phyloP scores from a whole-genome alignment of 2,329 filamentous ascomycete species.

The Fusarium redolens region DNA sequence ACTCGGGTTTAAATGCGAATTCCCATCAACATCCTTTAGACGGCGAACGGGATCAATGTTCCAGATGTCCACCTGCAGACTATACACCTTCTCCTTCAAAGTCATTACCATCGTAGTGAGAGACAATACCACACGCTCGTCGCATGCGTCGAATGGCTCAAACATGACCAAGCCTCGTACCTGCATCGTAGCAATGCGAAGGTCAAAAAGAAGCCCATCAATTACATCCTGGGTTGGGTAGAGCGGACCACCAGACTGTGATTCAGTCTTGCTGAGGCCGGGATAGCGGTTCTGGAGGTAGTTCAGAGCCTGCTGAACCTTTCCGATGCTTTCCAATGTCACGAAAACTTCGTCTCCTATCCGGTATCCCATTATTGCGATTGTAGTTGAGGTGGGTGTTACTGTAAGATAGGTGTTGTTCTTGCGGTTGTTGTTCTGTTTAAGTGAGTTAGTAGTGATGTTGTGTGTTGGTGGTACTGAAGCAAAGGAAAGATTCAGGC shows the following conservation, averaged over 20 bases:
- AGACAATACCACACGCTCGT: background rate
- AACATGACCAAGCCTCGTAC: background rate
- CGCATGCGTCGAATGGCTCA: background rate
- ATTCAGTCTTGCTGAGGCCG: no score
- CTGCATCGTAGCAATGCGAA: background rate
- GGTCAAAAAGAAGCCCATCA: background rate
- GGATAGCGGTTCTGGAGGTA: background rate
- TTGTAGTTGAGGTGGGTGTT: background rate
- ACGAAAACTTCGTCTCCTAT: background rate
- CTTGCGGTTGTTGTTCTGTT: background rate
- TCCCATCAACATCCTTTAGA: rapidly evolving
- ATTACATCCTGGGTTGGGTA: background rate
- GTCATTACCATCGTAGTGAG: background rate
- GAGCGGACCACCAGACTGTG: background rate
- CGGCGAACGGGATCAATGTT: background rate
- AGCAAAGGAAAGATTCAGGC: no score
- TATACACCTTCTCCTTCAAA: background rate
- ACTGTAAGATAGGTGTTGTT: background rate
- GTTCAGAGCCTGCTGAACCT: background rate
- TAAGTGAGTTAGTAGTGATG: background rate
- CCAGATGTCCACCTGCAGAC: no score
- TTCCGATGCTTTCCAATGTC: background rate
- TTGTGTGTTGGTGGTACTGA: background rate
- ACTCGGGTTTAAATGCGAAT: background rate
- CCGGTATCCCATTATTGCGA: background rate